A percentile compares a stretch with the other conserved stretches of the same genome.
phyloP scores from a whole-genome alignment of 1,139 yeast genomes.

The Geotrichum citri-aurantii region DNA sequence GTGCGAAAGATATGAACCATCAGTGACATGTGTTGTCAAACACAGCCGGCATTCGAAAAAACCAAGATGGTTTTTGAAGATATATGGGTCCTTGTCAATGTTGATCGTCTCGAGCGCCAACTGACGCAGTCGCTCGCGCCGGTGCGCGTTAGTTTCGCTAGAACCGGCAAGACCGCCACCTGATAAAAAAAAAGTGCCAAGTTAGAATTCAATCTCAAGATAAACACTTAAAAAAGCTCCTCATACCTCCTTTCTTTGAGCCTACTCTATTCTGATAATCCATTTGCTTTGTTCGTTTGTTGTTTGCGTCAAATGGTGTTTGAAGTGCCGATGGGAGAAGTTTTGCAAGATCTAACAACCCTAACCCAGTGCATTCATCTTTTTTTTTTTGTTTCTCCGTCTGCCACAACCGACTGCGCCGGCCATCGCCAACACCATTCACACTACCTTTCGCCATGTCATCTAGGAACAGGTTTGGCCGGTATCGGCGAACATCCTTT shows the following conservation, averaged over 20 bases:
- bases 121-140: constrained; percentile 58
- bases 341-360: not conserved
- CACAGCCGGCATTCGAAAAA: constrained; percentile 71
- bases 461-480: constrained; percentile 2
- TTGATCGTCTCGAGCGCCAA: constrained; percentile 59
- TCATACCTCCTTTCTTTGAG: constrained; percentile 46
- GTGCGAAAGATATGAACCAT: constrained; percentile 73
- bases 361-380: not conserved
- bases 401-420: not conserved
- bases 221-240: constrained; percentile 23
- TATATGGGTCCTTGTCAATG: constrained; percentile 68
- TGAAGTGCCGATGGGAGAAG: not conserved
- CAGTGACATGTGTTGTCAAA: constrained; percentile 65
- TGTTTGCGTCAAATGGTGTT: not conserved
- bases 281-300: constrained; percentile 35
- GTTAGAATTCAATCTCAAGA: not conserved
- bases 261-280: constrained; percentile 56
- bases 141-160: constrained; percentile 59
- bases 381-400: not conserved
- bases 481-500: constrained; percentile 1
- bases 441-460: not conserved
- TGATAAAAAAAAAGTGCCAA: constrained; percentile 5
- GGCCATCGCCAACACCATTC: not conserved
- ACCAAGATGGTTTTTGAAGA: constrained; percentile 68
- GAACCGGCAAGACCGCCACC: constrained; percentile 72